Evolutionary conservation across 2,329 filamentous ascomycete genomes (phyloP), one percentile per base, ranked within the genome.

Genomic region (Exophiala mesophila): DNA sequence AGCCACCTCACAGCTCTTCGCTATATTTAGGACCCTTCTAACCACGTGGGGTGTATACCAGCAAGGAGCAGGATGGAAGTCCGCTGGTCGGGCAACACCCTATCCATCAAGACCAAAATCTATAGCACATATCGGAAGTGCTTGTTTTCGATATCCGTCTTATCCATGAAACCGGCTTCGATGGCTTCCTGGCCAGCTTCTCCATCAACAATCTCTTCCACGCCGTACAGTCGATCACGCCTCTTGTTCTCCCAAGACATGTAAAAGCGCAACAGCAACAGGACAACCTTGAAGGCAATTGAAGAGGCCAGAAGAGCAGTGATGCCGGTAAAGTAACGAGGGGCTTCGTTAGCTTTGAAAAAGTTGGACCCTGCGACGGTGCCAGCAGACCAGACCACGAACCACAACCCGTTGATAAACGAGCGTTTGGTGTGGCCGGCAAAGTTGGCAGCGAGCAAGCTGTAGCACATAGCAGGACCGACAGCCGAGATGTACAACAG

Each of bases 351-450:
- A 1, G 67, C 59, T 40, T 70, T 64, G 57, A 72, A 72, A 18
- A 71, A 63, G 29, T 71, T 68, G 1, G 70, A 68, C 0, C 71
- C 71, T 0, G 64, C 65, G 23, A 73, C 68, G 49, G 73, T 73
- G 1, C 71, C 72, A 2, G 63, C 68, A 0, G 70, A 69, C 43
- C 72, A 70, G 46, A 71, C 63, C 0, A 67, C 57, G 48, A 75
- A 75, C 64, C 70, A 73, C 13, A 73, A 45, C 0, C 72, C 72
- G 18, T 72, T 70, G 0, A 72, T 68, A 0, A 68, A 64, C 7
- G 64, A 67, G 23, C 72, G 65, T 58, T 76, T 76, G 2, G 71
- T 75, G 50, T 76, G 72, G 0, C 72, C 72, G 0, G 70, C 65
- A 8, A 68, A 57, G 48, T 63, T 71, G n/a, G 65, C 60, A 2